Base-by-base conservation (phyloP, 225 moss, liverwort and hornwort genomes). In the Straminergon stramineum region DNA sequence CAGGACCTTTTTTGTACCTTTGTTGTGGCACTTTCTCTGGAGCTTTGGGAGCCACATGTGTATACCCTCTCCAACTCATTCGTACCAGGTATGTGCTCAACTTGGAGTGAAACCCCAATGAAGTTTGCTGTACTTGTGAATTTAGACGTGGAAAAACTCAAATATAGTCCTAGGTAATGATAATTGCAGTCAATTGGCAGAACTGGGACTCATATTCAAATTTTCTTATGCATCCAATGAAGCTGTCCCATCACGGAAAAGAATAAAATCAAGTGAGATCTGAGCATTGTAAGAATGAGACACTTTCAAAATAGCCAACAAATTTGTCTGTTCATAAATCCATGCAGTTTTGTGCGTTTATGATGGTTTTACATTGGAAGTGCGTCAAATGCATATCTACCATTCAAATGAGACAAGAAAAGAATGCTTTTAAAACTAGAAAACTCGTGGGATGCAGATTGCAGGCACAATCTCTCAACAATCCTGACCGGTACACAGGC, bases 1-100 rank as follows among this genome's bases (percentile, higher is more conserved):
- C 97, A 88, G 99, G 99, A 69, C 95, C 97, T 23, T 74, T 97
- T 87, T 86, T 97, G 88, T 92, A 96, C 63, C 91, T 99, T 66
- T 92, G 93, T 86, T 99, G 97, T 91, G 99, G 99, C 89, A 99
- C 95, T 51, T 68, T 99, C 89, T 99, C 99, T 74, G 99, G 99
- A 90, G 97, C 99, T 75, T 91, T 99, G 67, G 93, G 96, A 91
- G 99, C 99, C 85, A 97, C 96, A 64, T 99, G 96, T 86, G 97
- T 97, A 74, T 99, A 99, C 88, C 99, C 99, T 58, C 87, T 99
- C 88, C 99, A 99, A 91, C 97, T 99, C 43, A 93, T 99, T 80
- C 95, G 99, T 87, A 99, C 99, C 88, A 97, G 99, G 99, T 97
- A 90, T 24, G 35, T 62, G 63, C 89, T 74, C 70, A 60, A 30